phyloP scores from a whole-genome alignment of 2,329 filamentous ascomycete species.

The Chaetomiaceae sp. region DNA sequence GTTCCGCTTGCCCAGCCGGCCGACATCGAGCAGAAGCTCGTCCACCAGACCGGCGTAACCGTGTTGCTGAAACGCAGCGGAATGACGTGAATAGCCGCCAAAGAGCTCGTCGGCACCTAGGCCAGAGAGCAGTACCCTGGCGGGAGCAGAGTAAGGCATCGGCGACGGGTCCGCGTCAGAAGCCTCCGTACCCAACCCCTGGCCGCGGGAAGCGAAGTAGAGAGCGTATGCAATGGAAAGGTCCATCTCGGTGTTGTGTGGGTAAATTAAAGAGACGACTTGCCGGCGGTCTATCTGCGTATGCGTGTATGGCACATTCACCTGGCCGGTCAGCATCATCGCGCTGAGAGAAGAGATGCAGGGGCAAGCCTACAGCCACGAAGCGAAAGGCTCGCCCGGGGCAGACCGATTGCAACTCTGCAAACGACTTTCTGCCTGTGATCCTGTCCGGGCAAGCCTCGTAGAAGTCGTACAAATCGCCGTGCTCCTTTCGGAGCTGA shows the following conservation, averaged over 20 bases:
- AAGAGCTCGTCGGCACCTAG: conserved; percentile 95
- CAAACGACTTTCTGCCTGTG: conserved; percentile 73
- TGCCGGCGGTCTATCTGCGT: conserved; percentile 60
- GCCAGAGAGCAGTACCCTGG: conserved; percentile 82
- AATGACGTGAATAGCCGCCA: conserved; percentile 83
- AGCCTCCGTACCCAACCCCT: conserved; percentile 41
- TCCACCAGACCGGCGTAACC: conserved; percentile 68
- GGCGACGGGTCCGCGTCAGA: conserved; percentile 5
- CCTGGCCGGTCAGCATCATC: conserved; percentile 31
- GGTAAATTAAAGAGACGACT: conserved; percentile 74
- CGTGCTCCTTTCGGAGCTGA: conserved; percentile 37
- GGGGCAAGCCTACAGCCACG: conserved; percentile 49
- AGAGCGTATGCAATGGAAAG: conserved; percentile 87
- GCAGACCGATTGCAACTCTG: conserved; percentile 66
- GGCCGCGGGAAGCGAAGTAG: conserved; percentile 86
- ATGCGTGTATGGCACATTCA: conserved; percentile 78
- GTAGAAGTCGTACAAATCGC: conserved; percentile 44
- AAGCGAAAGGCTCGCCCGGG: conserved; percentile 74
- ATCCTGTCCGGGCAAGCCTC: conserved; percentile 85
- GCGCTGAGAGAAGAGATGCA: no score
- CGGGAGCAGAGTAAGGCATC: conserved; percentile 56
- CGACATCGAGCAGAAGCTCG: conserved; percentile 80
- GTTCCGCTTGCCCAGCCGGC: conserved; percentile 85
- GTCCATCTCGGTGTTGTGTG: conserved; percentile 98
- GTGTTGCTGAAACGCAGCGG: conserved; percentile 62